Percentiles rank a stretch among this genome's conserved stretches.
Conservation (phyloP, 2,329 filamentous ascomycete species). For the Pseudogymnoascus sp. region DNA sequence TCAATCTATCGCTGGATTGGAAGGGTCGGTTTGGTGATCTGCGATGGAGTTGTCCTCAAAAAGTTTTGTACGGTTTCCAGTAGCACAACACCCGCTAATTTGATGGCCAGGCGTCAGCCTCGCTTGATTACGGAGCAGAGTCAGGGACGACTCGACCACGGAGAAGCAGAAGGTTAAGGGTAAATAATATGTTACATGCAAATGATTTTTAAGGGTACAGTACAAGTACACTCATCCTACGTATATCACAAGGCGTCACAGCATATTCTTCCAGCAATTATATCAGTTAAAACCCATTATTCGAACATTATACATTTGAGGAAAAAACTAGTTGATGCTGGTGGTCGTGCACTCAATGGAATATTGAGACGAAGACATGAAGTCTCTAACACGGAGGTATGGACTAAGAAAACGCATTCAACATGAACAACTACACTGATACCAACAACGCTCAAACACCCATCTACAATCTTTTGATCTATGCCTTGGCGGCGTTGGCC, state of each 20-base stretch:
- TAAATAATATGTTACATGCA: neutral
- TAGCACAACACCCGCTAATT: neutral
- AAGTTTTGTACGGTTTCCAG: conserved; percentile 7
- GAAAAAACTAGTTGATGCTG: conserved; percentile 7
- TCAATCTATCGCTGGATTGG: conserved; percentile 2
- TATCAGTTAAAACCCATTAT: neutral
- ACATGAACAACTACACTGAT: conserved; percentile 10
- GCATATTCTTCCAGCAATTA: neutral
- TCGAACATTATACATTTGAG: conserved; percentile 9
- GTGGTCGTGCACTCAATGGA: conserved; percentile 1
- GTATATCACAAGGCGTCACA: neutral
- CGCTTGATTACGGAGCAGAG: neutral
- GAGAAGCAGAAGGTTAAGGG: neutral
- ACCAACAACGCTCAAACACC: conserved; percentile 10
- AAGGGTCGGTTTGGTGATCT: neutral
- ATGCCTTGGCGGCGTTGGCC: conserved; percentile 25
- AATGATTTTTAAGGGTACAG: too few species aligned
- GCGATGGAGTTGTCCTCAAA: neutral
- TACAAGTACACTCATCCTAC: neutral
- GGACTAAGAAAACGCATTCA: conserved; percentile 9
- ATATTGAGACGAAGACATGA: conserved; percentile 7
- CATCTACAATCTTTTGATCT: conserved; percentile 3
- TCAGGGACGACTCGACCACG: neutral
- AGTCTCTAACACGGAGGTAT: conserved; percentile 8
- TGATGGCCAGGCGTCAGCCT: neutral